Evolutionary conservation across 805 yeast genomes (phyloP).

Genomic region (Geotrichum ghanense): DNA sequence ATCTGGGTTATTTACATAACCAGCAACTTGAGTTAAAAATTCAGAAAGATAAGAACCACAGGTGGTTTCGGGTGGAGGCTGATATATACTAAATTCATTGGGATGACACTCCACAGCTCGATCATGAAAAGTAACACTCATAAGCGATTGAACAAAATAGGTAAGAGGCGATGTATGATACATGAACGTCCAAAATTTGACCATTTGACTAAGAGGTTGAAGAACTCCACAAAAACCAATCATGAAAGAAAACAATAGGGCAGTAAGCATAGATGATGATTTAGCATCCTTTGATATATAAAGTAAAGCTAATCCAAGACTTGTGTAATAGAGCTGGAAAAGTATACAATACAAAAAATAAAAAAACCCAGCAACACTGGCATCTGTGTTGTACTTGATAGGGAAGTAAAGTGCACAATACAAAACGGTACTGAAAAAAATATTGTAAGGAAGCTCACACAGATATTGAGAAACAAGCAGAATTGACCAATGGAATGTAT

Average conservation of each 20-base stretch:
- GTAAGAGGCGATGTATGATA: constrained; percentile 62
- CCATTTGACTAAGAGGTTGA: constrained; percentile 46
- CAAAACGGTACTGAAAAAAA: constrained; percentile 37
- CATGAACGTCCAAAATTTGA: constrained; percentile 81
- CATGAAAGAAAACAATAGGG: constrained; percentile 45
- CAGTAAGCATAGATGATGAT: constrained; percentile 49
- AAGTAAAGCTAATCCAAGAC: constrained; percentile 44
- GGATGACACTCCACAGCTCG: constrained; percentile 38
- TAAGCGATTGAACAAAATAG: constrained; percentile 50
- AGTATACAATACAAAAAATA: constrained; percentile 39
- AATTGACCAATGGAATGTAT: constrained; percentile 62
- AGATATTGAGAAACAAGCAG: constrained; percentile 42
- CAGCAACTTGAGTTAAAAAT: constrained; percentile 35
- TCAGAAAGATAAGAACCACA: constrained; percentile 44
- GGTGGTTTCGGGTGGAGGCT: constrained; percentile 50
- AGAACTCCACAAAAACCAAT: constrained; percentile 62
- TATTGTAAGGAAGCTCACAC: constrained; percentile 51
- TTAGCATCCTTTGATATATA: constrained; percentile 56
- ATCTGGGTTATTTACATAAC: constrained; percentile 45
- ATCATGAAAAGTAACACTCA: constrained; percentile 38
- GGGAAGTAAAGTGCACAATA: constrained; percentile 46
- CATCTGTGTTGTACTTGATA: constrained; percentile 30
- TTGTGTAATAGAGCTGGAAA: constrained; percentile 39
- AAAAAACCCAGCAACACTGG: constrained; percentile 38
- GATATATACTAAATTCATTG: constrained; percentile 37